Evolutionary conservation across 2,329 filamentous ascomycete species (phyloP).

Genomic region (Thielaviopsis ethacetica): DNA sequence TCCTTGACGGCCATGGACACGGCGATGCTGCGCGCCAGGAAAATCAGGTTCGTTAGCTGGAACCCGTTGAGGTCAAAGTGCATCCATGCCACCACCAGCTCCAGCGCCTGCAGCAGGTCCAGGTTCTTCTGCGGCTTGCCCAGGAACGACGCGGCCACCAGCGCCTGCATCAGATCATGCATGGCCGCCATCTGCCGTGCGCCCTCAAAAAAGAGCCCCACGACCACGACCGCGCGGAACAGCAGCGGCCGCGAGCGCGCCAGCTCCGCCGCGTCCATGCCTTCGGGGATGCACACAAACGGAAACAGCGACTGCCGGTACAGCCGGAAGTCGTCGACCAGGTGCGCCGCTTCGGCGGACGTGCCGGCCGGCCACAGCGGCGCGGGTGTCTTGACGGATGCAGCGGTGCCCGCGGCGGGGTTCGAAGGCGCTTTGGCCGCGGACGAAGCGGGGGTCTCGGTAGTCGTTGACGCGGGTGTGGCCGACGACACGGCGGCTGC

Average conservation of each 20-base stretch:
- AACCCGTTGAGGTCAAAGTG: slow-evolving; percentile 26
- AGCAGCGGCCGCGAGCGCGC: slow-evolving; percentile 25
- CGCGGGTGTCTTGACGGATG: slow-evolving; percentile 12
- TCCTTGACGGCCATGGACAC: slow-evolving; percentile 18
- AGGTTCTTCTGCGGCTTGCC: slow-evolving; percentile 27
- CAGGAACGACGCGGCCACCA: slow-evolving; percentile 24
- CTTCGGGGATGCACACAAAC: slow-evolving; percentile 26
- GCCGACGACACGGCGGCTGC: no score
- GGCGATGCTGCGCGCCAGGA: slow-evolving; percentile 22
- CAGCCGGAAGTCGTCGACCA: slow-evolving; percentile 23
- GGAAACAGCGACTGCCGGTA: slow-evolving; percentile 25
- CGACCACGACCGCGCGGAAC: slow-evolving; percentile 34
- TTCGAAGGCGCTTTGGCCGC: not conserved
- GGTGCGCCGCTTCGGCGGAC: slow-evolving; percentile 25
- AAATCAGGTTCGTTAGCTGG: slow-evolving; percentile 32
- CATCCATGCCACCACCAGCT: slow-evolving; percentile 29
- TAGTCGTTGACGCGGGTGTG: no score
- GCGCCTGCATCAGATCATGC: slow-evolving; percentile 26
- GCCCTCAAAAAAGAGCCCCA: slow-evolving; percentile 26
- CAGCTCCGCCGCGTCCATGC: slow-evolving; percentile 22
- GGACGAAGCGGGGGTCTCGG: not conserved
- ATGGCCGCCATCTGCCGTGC: slow-evolving; percentile 27
- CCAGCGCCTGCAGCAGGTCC: slow-evolving; percentile 30
- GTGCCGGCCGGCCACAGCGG: slow-evolving; percentile 12
- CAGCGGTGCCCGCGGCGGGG: slow-evolving; percentile 1